Evolutionary conservation across 192 early-diverging fungal genomes (phyloP).

Genomic region (Backusella westeae): DNA sequence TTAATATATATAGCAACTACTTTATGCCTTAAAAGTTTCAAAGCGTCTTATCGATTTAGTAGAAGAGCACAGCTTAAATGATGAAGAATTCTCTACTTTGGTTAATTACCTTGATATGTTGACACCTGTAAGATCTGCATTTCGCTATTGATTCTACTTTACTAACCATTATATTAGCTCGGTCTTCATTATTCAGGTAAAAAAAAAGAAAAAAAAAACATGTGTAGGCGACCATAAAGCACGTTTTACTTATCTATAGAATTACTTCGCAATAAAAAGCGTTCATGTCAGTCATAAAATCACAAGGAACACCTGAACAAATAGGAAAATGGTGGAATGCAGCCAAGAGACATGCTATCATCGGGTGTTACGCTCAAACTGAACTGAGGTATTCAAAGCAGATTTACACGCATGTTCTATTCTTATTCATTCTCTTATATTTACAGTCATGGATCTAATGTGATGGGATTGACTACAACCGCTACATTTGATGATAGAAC

Average conservation of each 20-base stretch:
- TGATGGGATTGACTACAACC: conserved; percentile 74
- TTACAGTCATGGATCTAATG: conserved; percentile 56
- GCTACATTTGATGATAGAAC: conserved; percentile 68
- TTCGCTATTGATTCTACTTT: background rate
- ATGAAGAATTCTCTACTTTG: conserved; percentile 26
- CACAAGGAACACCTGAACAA: conserved; percentile 70
- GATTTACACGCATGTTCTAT: conserved; percentile 47
- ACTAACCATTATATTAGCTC: conserved; percentile 8
- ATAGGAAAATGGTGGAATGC: conserved; percentile 64
- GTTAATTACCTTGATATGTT: conserved; percentile 41
- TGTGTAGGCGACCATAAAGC: background rate
- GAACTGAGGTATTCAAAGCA: conserved; percentile 43
- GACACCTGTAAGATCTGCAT: conserved; percentile 30
- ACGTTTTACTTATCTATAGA: background rate
- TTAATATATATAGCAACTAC: conserved; percentile 1
- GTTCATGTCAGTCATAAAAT: conserved; percentile 73
- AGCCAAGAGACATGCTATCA: conserved; percentile 66
- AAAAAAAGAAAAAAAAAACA: conserved; percentile 35
- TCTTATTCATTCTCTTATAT: background rate
- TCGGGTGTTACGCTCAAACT: conserved; percentile 83
- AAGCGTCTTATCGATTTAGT: conserved; percentile 20
- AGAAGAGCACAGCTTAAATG: conserved; percentile 37
- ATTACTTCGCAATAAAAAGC: conserved; percentile 30
- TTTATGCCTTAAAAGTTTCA: conserved; percentile 8
- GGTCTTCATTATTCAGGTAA: conserved; percentile 36